Base-by-base conservation (phyloP, 148 eudicot genomes). In the Fagopyrum tataricum region DNA sequence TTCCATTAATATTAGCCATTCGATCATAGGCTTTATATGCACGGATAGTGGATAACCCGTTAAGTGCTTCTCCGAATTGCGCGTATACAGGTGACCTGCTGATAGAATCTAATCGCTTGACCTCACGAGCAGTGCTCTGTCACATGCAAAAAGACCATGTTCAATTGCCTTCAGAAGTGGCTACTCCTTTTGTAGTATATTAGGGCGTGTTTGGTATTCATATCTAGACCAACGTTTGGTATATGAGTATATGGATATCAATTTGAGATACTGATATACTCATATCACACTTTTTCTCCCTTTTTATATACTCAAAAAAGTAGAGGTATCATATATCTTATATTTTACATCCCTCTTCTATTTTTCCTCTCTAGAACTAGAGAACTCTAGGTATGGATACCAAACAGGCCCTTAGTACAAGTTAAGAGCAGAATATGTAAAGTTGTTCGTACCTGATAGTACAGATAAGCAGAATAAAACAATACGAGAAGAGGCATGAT, bases 91-190 rank as follows among this genome's bases (percentile, higher is more conserved):
- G 98, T 74, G 98, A 93, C 73, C 98, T 80, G 53, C 81, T 75
- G 15, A 93, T 78, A 24, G 98, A 93, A 82, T 93, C 98, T 41
- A 93, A 75, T 26, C 98, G 95, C 73, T 93, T 93, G 77, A 93
- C 91, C 80, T 93, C 98, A 71, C 98, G 91, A 53, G 97, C 90
- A 18, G 97, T 93, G 84, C 97, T 93, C 98, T 93, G 85, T 73
- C 71, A 80, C 64, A 75, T 11, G 49, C 24, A 61, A 68, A 6
- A 74, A 70, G 14, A 43, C 6, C 7, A 42, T 31, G 68, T 13
- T 62, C 9, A 7, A 55, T 20, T 31, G 37, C 37, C 37, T 31
- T 31, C 37, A 31, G 37, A 31, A 31, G 37, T 31, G 37, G 37
- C 37, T 31, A 31, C 37, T 31, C 37, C 37, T 31, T 31, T 31